Base-by-base conservation (phyloP, 2,329 filamentous ascomycete genomes). In the Myriangium duriaei region DNA sequence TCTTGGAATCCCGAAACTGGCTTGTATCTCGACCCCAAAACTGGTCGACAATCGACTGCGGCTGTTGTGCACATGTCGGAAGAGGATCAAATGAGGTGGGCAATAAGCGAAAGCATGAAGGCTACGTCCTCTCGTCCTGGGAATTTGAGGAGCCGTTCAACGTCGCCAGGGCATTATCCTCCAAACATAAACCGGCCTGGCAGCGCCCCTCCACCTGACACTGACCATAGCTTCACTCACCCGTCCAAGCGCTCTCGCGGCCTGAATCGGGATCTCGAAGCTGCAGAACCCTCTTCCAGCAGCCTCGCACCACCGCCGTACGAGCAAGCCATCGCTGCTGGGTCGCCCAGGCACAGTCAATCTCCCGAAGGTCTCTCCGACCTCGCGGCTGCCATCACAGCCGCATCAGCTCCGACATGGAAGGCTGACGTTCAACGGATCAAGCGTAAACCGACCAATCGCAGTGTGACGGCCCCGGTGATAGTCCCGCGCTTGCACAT, bases 51-150 rank as follows among this genome's bases (percentile, higher is more conserved):
- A 21, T 15, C 47, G 39, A 39, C 15, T 38, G 32, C 16, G 41
- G 45, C 6, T 39, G 21, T n/a, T 7, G n/a, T 7, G 21, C 7
- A 26, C n/a, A 30, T 17, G 19, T 53, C 47, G 31, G 56, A 59
- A 40, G 55, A 58, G 16, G 55, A 59, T 33, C 56, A 59, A 40
- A 39, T 58, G 45, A 50, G 47, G 32, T 59, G 56, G 56, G 56
- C 56, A 4, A 42, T 59, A 41, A 44, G 53, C 33, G 51, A 56
- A 17, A 59, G 56, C 36, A 43, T 48, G 13, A 39, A 39, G 13
- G 41, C 21, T 3, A n/a, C 11, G 10, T 19, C 16, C 11, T 30
- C 43, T 4, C 34, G 24, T 14, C 30, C 28, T 34, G 14, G 31
- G 32, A 14, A 19, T 3, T 17, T 30, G 11, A 21, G 29, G 7